Evolutionary conservation across 331 rosid genomes (phyloP), one percentile per base, ranked within the genome.

Genomic region (Ulmus americana): DNA sequence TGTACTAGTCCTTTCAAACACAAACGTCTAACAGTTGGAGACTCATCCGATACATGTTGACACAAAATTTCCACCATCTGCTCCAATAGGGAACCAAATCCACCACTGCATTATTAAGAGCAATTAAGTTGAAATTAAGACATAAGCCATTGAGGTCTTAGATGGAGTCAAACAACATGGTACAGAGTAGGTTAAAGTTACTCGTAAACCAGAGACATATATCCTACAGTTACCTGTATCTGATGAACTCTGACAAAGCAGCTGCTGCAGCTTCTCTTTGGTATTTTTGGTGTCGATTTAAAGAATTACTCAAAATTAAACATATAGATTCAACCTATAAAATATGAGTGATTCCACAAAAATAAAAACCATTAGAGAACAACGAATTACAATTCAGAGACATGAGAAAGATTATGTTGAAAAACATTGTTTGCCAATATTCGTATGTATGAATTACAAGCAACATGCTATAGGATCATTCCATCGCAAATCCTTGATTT

Each of bases 221-320:
- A 55, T 60, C 28, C 10, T 44, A 11, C 10, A 3, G 46, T 22
- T 82, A 91, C 97, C 97, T 88, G 74, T 86, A 91, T 39, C 84
- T 88, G 70, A 88, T 90, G 79, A 91, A 91, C 82, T 91, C 96
- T 45, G 97, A 88, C 72, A 88, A 74, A 64, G 97, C 96, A 15
- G 97, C 97, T 64, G 90, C 95, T 15, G 96, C 88, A 76, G 97
- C 96, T 88, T 91, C 96, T 78, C 96, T 78, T 74, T 88, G 97
- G 81, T 80, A 77, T 86, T 80, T 88, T 70, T 88, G 96, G 47
- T 79, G 90, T 73, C 88, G 85, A 74, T 77, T 77, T 74, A 91
- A 74, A 38, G 96, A 88, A 55, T 70, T 84, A 74, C 85, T 84
- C 68, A 91, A 81, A 76, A 82, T 72, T 70, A 75, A 74, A 75